phyloP scores from a whole-genome alignment of 352 stramenopile species.

The Phytophthora cryptogea region DNA sequence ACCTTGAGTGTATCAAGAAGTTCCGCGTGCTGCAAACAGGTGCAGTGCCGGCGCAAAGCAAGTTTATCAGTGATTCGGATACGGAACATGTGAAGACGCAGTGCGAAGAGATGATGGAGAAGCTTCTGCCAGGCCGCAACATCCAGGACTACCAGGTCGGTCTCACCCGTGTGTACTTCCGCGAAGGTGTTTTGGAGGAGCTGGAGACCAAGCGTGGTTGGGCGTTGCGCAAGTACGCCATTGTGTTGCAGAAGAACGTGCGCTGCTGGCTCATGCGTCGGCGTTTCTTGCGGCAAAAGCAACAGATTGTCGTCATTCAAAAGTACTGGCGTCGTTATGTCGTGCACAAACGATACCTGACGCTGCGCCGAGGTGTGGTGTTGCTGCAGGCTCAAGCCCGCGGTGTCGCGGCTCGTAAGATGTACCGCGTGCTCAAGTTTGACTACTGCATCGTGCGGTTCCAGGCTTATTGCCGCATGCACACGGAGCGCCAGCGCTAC shows the following conservation, averaged over 20 bases:
- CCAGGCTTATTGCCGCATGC: constrained; percentile 70
- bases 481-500: constrained; percentile 57
- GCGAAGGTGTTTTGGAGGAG: constrained; percentile 80
- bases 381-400: constrained; percentile 65
- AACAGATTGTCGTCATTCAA: constrained; percentile 60
- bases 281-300: constrained; percentile 53
- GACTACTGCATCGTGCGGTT: constrained; percentile 78
- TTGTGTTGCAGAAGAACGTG: constrained; percentile 76
- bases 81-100: constrained; percentile 54
- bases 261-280: constrained; percentile 65
- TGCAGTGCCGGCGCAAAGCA: constrained; percentile 34
- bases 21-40: constrained; percentile 60
- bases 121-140: constrained; percentile 69
- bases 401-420: constrained; percentile 59
- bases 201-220: constrained; percentile 76
- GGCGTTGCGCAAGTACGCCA: constrained; percentile 76
- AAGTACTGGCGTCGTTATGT: constrained; percentile 80
- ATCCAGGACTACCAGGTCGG: constrained; percentile 89
- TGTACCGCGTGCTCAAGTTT: constrained; percentile 75
- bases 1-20: constrained; percentile 82
- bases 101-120: constrained; percentile 73
- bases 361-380: constrained; percentile 54
- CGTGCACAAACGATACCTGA: constrained; percentile 56
- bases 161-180: constrained; percentile 85
- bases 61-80: constrained; percentile 47